Base-by-base conservation (phyloP, 805 yeast species). In the Myxozyma udenii region DNA sequence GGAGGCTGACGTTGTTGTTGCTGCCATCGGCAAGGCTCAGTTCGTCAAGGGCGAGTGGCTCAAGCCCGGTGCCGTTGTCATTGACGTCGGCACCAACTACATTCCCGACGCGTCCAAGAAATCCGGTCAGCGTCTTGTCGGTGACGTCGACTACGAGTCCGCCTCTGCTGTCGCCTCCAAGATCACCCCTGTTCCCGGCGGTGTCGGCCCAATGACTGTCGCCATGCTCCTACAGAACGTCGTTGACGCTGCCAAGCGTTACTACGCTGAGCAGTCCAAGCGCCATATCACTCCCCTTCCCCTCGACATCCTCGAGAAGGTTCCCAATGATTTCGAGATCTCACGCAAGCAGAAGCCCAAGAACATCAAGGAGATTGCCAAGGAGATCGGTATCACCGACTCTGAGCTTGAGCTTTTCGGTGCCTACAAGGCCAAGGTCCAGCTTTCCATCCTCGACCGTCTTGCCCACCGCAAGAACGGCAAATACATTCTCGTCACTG, bases 181-280 rank as follows among this genome's bases (percentile, higher is more conserved):
- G 62, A 78, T 93, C 57, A 90, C 98, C 4, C 98, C 98, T 16
- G 98, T 91, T 50, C 98, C 98, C 28, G 98, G 98, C 67, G 98
- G 98, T 63, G 98, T 91, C 57, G 98, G 98, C 37, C 98, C 98
- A 59, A 91, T 91, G 98, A 91, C 98, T 24, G 97, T 91, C 43
- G 96, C 96, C 37, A 89, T 90, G 96, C 79, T 91, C 55, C 78
- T 90, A 57, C 79, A 84, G 59, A 91, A 93, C 65, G 91, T 91
- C 9, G 74, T 82, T 51, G 77, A 79, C 59, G 87, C 96, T 46
- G 95, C 98, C 19, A 76, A 84, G 62, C 72, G 78, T 48, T 80
- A 76, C 64, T 75, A 68, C 46, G 60, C 63, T 22, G 66, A 66
- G 30, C 69, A 73, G 64, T 76, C 78, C 65, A 69, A 74, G 65